Evolutionary conservation across 1,284 basidiomycete species (phyloP).

Genomic region (Fomes fomentarius): DNA sequence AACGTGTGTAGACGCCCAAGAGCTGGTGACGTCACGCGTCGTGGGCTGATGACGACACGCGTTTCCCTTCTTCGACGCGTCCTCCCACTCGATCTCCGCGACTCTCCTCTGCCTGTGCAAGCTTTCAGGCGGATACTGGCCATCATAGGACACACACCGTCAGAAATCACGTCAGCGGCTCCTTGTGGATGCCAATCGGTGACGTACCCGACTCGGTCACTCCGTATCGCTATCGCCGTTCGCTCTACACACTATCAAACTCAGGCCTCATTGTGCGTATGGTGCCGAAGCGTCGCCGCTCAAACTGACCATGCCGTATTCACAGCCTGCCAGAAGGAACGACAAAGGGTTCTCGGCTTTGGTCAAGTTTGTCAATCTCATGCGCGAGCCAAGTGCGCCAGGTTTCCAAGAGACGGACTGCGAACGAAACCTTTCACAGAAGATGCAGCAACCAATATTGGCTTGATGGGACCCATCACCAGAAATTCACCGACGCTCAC

Average conservation of each 20-base stretch:
- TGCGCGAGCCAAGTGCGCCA: no score
- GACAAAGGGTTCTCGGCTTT: no score
- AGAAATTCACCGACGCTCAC: neutral
- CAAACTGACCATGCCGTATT: no score
- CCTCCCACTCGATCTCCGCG: neutral
- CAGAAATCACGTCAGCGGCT: neutral
- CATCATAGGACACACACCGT: no score
- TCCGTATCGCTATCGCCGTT: neutral
- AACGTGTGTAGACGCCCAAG: neutral
- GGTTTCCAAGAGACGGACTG: no score
- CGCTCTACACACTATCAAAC: no score
- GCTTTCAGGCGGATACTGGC: neutral
- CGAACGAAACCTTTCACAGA: neutral
- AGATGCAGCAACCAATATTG: slow-evolving; percentile 3
- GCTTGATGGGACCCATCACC: neutral
- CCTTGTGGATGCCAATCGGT: neutral
- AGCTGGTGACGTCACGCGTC: slow-evolving; percentile 22
- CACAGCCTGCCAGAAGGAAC: no score
- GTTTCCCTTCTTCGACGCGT: slow-evolving; percentile 18
- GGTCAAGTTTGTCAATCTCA: no score
- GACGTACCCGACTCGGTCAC: neutral
- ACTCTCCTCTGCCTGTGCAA: neutral
- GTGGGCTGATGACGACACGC: slow-evolving; percentile 16
- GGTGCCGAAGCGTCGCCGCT: no score
- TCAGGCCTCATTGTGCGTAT: no score